Percentiles rank a stretch among this genome's conserved stretches.
phyloP scores from a whole-genome alignment of 2,329 filamentous ascomycete genomes.

The Exophiala alcalophila region DNA sequence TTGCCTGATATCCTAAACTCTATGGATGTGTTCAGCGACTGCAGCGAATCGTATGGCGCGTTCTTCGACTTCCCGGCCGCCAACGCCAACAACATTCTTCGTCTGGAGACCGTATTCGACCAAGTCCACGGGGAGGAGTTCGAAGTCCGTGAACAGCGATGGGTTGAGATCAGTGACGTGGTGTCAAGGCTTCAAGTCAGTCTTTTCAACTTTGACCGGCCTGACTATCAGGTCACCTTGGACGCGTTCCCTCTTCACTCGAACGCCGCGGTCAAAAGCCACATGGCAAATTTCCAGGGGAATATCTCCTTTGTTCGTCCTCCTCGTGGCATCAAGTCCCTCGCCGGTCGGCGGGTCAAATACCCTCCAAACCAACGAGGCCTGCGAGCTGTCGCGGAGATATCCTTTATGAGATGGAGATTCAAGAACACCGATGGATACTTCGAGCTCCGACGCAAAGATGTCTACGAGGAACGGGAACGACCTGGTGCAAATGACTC shows the following conservation, averaged over 20 bases:
- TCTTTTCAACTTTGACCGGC: constrained; percentile 37
- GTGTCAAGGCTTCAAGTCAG: constrained; percentile 45
- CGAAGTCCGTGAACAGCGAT: constrained; percentile 22
- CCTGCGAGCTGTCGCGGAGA: constrained; percentile 35
- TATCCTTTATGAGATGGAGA: constrained; percentile 39
- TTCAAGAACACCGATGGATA: constrained; percentile 42
- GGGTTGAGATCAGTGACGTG: constrained; percentile 31
- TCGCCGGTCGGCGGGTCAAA: constrained; percentile 18
- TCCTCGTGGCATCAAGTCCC: constrained; percentile 20
- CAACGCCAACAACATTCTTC: constrained; percentile 32
- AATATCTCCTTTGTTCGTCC: constrained; percentile 24
- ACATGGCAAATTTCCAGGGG: constrained; percentile 24
- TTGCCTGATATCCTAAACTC: constrained; percentile 34
- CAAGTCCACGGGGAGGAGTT: constrained; percentile 14
- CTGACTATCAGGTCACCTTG: constrained; percentile 28
- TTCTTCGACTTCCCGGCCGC: constrained; percentile 41
- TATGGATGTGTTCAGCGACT: constrained; percentile 27
- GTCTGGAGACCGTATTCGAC: constrained; percentile 36
- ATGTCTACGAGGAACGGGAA: constrained; percentile 30
- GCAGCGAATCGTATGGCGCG: constrained; percentile 38
- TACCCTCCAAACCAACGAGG: constrained; percentile 17
- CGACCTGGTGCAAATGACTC: constrained; percentile 10
- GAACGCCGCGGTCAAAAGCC: constrained; percentile 13
- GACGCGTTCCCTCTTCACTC: constrained; percentile 24
- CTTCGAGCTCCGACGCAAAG: constrained; percentile 45